phyloP scores from a whole-genome alignment of 805 yeast species.

The Saturnispora bothae region DNA sequence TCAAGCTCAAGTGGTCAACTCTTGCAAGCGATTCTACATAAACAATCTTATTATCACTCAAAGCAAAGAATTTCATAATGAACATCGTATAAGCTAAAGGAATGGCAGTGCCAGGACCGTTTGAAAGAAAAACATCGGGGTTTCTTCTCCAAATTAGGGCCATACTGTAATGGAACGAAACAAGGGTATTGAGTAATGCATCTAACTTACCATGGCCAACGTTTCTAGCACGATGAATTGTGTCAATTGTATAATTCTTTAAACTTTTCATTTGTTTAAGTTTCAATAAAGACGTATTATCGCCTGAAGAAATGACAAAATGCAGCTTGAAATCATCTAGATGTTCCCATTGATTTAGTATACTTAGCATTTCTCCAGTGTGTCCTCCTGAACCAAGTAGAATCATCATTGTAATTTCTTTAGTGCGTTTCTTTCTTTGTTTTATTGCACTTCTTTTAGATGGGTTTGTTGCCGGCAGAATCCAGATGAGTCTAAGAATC shows the following conservation, averaged over 20 bases:
- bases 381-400: slow-evolving; percentile 96
- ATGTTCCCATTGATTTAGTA: slow-evolving; percentile 34
- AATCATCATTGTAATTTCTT: slow-evolving; percentile 19
- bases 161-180: slow-evolving; percentile 22
- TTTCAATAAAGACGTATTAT: slow-evolving; percentile 34
- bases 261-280: slow-evolving; percentile 28
- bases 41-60: slow-evolving; percentile 45
- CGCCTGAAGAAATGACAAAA: slow-evolving; percentile 34
- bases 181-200: slow-evolving; percentile 26
- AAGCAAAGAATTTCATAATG: slow-evolving; percentile 36
- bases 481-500: slow-evolving; percentile 13
- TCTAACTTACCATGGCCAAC: slow-evolving; percentile 28
- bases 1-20: slow-evolving; percentile 60
- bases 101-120: slow-evolving; percentile 81
- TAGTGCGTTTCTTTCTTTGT: neutral
- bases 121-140: slow-evolving; percentile 33
- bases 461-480: slow-evolving; percentile 16
- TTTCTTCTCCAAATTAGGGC: slow-evolving; percentile 7
- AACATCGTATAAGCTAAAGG: slow-evolving; percentile 55
- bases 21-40: slow-evolving; percentile 86
- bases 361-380: slow-evolving; percentile 87
- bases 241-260: slow-evolving; percentile 11
- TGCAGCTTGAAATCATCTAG: slow-evolving; percentile 17
- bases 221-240: slow-evolving; percentile 27
- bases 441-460: neutral